phyloP scores from a whole-genome alignment of 768 basidiomycete genomes.

The Phanerodontia chrysosporium region DNA sequence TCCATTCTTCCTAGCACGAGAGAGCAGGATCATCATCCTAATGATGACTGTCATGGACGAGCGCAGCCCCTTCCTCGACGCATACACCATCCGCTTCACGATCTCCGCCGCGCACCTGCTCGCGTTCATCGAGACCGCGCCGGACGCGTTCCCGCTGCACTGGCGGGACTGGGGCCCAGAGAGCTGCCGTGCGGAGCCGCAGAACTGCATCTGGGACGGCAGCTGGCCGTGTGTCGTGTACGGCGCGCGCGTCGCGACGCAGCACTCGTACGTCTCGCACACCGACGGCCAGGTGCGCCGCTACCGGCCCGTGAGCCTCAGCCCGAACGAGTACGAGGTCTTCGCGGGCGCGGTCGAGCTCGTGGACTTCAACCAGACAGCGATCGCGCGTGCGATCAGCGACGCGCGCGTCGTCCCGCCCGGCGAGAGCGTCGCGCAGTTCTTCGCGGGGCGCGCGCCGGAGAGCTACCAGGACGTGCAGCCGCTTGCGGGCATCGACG shows the following conservation, averaged over 20 bases:
- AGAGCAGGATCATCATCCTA: background rate
- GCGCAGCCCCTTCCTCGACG: background rate
- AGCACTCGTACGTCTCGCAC: background rate
- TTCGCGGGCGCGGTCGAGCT: background rate
- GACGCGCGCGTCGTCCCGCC: background rate
- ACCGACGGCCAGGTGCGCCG: background rate
- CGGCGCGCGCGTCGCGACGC: constrained; percentile 1
- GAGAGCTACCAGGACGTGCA: background rate
- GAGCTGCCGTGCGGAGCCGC: background rate
- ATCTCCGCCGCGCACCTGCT: constrained; percentile 1
- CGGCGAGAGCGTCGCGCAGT: background rate
- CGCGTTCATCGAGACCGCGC: background rate
- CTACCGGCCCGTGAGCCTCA: background rate
- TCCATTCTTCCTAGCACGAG: background rate
- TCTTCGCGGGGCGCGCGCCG: background rate
- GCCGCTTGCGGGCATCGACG: background rate
- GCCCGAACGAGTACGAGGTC: background rate
- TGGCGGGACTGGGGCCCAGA: constrained; percentile 8
- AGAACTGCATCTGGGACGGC: constrained; percentile 3
- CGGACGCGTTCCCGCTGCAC: background rate
- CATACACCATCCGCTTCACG: constrained; percentile 2
- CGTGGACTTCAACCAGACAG: constrained; percentile 9
- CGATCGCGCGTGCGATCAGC: background rate
- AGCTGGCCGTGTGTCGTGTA: constrained; percentile 10
- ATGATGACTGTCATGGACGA: background rate